A percentile compares a stretch with the other conserved stretches of the same genome.
Conservation (phyloP, 495 filamentous ascomycete species). For the Penicillium fimorum region DNA sequence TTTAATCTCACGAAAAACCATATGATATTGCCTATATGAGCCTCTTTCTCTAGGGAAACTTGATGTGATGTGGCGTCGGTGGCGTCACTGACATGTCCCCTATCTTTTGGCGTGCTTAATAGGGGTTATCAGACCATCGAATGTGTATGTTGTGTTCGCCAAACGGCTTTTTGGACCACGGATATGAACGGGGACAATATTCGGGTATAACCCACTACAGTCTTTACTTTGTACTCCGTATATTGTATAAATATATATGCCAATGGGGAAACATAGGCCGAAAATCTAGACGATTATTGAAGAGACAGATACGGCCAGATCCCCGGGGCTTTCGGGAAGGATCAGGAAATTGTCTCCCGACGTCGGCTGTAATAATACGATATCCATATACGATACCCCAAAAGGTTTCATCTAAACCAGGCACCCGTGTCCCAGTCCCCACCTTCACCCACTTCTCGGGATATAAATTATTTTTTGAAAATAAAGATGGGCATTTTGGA, state of each 20-base stretch:
- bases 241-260: not conserved
- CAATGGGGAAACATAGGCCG: not conserved
- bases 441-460: not conserved
- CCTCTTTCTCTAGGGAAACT: not conserved
- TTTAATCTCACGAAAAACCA: constrained; percentile 11
- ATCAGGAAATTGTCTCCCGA: not conserved
- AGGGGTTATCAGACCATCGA: not conserved
- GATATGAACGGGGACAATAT: not conserved
- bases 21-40: not conserved
- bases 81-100: constrained; percentile 1
- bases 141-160: not conserved
- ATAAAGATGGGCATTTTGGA: not conserved
- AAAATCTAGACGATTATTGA: not conserved
- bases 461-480: not conserved
- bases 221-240: not conserved
- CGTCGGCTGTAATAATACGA: constrained; percentile 3
- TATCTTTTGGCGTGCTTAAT: not conserved
- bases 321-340: not conserved
- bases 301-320: not conserved
- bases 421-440: not conserved
- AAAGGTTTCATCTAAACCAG: constrained; percentile 1
- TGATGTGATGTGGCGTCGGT: not conserved
- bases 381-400: not conserved
- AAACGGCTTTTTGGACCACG: not conserved
- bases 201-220: not conserved